Evolutionary conservation across 202 grass and related monocot species (phyloP).

Genomic region (Setaria viridis): DNA sequence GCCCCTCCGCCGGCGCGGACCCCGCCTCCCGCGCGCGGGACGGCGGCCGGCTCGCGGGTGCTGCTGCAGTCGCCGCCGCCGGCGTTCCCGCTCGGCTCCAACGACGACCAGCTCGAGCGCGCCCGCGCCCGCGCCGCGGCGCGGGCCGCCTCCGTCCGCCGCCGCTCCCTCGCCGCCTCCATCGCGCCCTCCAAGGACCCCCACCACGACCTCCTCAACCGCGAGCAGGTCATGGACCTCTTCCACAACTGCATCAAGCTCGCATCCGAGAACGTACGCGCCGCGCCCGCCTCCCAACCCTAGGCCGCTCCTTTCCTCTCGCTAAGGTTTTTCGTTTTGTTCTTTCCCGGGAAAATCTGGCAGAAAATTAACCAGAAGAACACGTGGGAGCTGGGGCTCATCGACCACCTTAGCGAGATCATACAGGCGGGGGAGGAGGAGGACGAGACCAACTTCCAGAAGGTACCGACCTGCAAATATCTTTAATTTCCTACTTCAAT

Average conservation of each 20-base stretch:
- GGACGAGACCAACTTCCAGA: constrained; percentile 98
- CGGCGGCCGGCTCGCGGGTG: constrained; percentile 47
- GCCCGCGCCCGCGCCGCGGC: constrained; percentile 77
- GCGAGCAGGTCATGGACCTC: constrained; percentile 85
- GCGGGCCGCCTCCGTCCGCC: constrained; percentile 62
- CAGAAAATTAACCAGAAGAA: constrained; percentile 99
- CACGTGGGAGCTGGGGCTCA: constrained; percentile 91
- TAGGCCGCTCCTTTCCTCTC: constrained; percentile 17
- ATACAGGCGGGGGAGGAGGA: constrained; percentile 70
- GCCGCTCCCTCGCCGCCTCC: constrained; percentile 54
- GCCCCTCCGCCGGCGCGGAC: constrained; percentile 9
- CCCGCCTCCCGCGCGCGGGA: constrained; percentile 39
- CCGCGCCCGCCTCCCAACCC: constrained; percentile 7
- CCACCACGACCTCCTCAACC: constrained; percentile 57
- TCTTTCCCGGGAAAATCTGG: neutral
- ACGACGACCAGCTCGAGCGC: constrained; percentile 91
- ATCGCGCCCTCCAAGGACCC: constrained; percentile 25
- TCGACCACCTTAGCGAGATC: constrained; percentile 90
- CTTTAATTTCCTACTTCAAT: neutral
- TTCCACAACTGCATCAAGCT: constrained; percentile 96
- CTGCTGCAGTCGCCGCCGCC: constrained; percentile 61
- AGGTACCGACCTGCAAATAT: constrained; percentile 48
- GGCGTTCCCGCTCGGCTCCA: constrained; percentile 76
- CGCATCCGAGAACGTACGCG: constrained; percentile 77
- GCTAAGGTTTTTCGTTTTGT: constrained; percentile 1